These are phyloP conservation scores for Lentinula guzmanii DNA, from an alignment of 768 basidiomycete genomes.

Conservation along the genomic window DNA sequence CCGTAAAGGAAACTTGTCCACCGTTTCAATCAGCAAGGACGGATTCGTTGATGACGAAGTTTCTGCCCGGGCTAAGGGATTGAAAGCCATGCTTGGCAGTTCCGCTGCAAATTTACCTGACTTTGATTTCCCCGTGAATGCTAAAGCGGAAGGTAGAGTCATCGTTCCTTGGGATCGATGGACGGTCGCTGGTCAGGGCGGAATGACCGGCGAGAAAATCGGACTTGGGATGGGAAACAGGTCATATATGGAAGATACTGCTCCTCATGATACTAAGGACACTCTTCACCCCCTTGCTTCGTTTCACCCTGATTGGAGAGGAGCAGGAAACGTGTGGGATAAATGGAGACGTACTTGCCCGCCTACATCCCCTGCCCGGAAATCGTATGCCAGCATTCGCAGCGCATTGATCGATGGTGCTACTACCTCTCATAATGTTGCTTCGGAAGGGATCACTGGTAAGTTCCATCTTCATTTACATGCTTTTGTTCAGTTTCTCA, in stretches of 20 bases:
- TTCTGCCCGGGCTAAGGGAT: constrained; percentile 73
- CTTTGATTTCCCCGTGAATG: constrained; percentile 93
- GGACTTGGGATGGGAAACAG: background rate
- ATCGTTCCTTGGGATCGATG: constrained; percentile 83
- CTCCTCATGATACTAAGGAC: background rate
- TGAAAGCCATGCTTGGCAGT: constrained; percentile 62
- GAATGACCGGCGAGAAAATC: background rate
- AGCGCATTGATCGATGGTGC: constrained; percentile 25
- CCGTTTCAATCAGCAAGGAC: constrained; percentile 47
- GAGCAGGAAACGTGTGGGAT: constrained; percentile 87
- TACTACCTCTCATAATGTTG: background rate
- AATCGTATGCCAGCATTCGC: constrained; percentile 75
- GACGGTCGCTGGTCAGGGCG: background rate
- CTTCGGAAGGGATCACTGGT: background rate
- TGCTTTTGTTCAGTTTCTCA: background rate
- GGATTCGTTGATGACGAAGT: constrained; percentile 63
- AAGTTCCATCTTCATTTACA: background rate
- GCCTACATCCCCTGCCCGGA: constrained; percentile 72
- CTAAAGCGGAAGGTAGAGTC: constrained; percentile 89
- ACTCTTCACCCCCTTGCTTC: constrained; percentile 11
- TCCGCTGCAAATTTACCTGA: constrained; percentile 50
- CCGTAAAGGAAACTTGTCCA: constrained; percentile 50
- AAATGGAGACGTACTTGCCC: constrained; percentile 86
- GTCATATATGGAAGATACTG: background rate
- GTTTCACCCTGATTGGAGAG: constrained; percentile 82